Evolutionary conservation across 192 early-diverging fungal species (phyloP).

Genomic region (Linnemannia elongata): DNA sequence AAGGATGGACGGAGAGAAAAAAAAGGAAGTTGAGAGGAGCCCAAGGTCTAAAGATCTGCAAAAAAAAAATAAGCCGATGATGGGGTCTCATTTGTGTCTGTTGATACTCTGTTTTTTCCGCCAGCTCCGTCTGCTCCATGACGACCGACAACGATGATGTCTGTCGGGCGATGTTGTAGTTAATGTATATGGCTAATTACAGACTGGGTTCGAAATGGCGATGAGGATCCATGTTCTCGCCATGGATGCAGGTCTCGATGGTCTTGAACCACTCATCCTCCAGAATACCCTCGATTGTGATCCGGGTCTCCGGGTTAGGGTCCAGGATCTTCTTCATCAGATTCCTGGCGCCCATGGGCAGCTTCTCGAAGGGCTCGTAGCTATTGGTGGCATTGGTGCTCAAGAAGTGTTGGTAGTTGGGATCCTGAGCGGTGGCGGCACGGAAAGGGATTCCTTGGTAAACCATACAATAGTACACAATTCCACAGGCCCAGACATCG

Average conservation of each 20-base stretch:
- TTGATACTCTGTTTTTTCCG: background rate
- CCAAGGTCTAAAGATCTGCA: no score
- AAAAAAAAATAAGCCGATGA: no score
- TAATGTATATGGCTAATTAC: background rate
- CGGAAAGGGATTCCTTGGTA: constrained; percentile 78
- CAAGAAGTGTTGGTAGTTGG: constrained; percentile 74
- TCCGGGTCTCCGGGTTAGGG: constrained; percentile 79
- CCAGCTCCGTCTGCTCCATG: background rate
- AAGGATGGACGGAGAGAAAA: no score
- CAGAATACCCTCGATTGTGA: constrained; percentile 77
- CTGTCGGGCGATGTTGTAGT: background rate
- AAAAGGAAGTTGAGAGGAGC: no score
- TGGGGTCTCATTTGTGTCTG: background rate
- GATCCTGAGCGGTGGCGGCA: constrained; percentile 70
- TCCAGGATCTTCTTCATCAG: constrained; percentile 87
- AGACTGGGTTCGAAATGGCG: constrained; percentile 46
- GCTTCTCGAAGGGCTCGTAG: constrained; percentile 83
- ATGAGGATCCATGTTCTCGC: constrained; percentile 54
- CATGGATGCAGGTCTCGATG: constrained; percentile 72
- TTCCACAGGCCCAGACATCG: constrained; percentile 95
- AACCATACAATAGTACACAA: constrained; percentile 90
- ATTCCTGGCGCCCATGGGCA: constrained; percentile 74
- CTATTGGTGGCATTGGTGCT: constrained; percentile 58
- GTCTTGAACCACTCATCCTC: constrained; percentile 83
- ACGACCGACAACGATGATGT: background rate